Percentiles rank a stretch among this genome's conserved stretches.
Conservation (phyloP, 2,329 filamentous ascomycete species). For the Fusarium sp. region DNA sequence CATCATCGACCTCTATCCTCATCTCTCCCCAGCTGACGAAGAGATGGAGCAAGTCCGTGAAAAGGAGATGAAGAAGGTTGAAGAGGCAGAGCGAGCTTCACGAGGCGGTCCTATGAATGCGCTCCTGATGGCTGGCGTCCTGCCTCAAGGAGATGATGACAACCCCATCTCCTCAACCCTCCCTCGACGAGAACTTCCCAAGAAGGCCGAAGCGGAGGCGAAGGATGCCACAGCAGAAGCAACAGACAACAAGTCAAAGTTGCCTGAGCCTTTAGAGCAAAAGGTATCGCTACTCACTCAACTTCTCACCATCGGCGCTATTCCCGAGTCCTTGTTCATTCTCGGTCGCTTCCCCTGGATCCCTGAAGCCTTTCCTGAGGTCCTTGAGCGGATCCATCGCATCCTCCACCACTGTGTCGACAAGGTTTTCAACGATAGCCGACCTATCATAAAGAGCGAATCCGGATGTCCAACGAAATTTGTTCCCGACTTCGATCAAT, state of each 20-base stretch:
- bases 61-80: constrained; percentile 79
- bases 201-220: constrained; percentile 65
- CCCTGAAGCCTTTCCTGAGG: constrained; percentile 83
- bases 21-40: constrained; percentile 87
- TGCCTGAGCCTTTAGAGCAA: constrained; percentile 84
- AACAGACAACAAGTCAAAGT: constrained; percentile 61
- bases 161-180: constrained; percentile 60
- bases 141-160: constrained; percentile 78
- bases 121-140: constrained; percentile 84
- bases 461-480: constrained; percentile 58
- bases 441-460: constrained; percentile 48
- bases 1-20: constrained; percentile 88
- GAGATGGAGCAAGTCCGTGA: constrained; percentile 81
- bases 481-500: constrained; percentile 69
- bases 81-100: constrained; percentile 79
- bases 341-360: constrained; percentile 95
- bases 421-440: constrained; percentile 71
- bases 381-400: constrained; percentile 84
- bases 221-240: constrained; percentile 59
- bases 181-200: constrained; percentile 63
- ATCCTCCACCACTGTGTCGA: constrained; percentile 85
- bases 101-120: constrained; percentile 84
- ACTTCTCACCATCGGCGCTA: constrained; percentile 88
- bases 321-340: constrained; percentile 93
- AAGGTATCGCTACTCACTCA: constrained; percentile 88